These are phyloP conservation scores for Populus nigra DNA, from an alignment of 345 rosid genomes.

Conservation along the genomic window DNA sequence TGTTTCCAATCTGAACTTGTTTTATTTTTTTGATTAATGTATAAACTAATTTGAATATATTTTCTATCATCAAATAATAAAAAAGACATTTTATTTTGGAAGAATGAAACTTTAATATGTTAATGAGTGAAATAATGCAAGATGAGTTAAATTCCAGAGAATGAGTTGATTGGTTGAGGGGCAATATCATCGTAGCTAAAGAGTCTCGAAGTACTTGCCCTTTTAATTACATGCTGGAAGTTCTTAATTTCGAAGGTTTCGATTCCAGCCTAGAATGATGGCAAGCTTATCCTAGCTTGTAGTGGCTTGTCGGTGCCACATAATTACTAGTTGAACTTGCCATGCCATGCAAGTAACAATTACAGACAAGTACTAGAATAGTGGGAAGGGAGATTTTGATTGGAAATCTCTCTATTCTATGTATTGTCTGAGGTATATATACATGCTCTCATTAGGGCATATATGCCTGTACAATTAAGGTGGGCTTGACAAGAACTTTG, in stretches of 20 bases:
- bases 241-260: background rate
- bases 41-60: too few species aligned
- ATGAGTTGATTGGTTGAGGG: background rate
- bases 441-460: background rate
- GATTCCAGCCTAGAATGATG: background rate
- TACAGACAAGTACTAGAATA: background rate
- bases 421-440: background rate
- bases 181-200: background rate
- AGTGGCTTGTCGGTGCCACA: background rate
- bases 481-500: slow-evolving; percentile 18
- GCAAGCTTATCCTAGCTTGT: background rate
- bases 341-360: background rate
- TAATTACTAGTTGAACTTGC: background rate
- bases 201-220: background rate
- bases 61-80: too few species aligned
- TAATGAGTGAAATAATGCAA: too few species aligned
- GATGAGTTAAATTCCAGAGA: too few species aligned
- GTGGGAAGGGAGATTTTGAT: background rate
- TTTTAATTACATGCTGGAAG: background rate
- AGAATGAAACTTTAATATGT: too few species aligned
- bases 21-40: too few species aligned
- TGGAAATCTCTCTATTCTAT: background rate
- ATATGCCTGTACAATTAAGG: slow-evolving; percentile 5
- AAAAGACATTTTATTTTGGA: too few species aligned
- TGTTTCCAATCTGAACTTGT: too few species aligned